Base-by-base conservation (phyloP, 352 stramenopile species). In the Phytophthora lateralis region DNA sequence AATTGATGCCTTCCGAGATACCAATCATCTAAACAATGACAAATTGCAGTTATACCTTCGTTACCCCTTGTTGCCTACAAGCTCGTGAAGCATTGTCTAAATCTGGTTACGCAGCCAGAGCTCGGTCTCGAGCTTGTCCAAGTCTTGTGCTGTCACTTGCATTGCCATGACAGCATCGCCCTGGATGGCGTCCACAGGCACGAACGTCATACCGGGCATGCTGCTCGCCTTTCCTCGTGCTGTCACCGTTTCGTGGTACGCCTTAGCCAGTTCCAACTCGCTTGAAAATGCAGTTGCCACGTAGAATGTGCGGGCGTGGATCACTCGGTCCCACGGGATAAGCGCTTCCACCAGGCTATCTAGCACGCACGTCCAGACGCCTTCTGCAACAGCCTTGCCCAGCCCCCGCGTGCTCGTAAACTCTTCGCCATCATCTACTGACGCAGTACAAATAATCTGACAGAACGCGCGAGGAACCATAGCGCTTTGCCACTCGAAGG, bases 41-140 rank as follows among this genome's bases (percentile, higher is more conserved):
- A 21, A 71, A 35, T 52, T 58, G 49, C 46, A 56, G 47, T 49
- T 50, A 50, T 47, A 58, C 53, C 27, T 56, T 54, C 32, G 17
- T 42, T n/a, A 4, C 30, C 48, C 30, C 44, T 21, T 55, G 30
- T 29, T 43, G 43, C 63, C 21, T 32, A 55, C 37, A 48, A 55
- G 27, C 34, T 41, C 37, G 8, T 38, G 15, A 32, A 6, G 35
- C 55, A 34, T 29, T 6, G 27, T n/a, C 66, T 85, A 95, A 39
- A 88, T 80, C 55, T 93, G 78, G 43, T 86, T 84, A 39, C 78
- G 78, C 46, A 95, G 66, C 87, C 87, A 95, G 17, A 95, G 65
- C 55, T 95, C 85, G 6, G 87, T 93, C 57, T 95, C 87, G 4
- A 95, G 53, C 47, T 88, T 89, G 32, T 95, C 87, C 18, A 92